Conservation (phyloP, 164 flowering plant species). For the Hamamelis virginiana region DNA sequence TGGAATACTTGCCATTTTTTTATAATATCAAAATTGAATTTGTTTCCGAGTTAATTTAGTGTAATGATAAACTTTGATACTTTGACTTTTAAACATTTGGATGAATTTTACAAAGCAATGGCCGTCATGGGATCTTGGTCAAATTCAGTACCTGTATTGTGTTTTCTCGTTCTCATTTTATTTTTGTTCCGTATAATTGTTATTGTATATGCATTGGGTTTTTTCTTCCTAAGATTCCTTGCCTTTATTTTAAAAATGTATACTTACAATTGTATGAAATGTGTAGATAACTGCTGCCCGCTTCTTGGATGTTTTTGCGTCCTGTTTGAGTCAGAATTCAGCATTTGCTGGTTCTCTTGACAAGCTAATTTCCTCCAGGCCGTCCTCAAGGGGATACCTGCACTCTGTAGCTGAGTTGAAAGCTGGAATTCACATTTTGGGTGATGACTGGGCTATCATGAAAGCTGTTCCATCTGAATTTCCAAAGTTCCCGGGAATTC, state of each 20-base stretch:
- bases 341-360: slow-evolving; percentile 81
- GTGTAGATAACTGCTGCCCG: slow-evolving; percentile 63
- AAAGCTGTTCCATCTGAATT: slow-evolving; percentile 20
- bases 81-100: too few relatives aligned
- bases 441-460: slow-evolving; percentile 10
- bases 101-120: too few relatives aligned
- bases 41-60: too few relatives aligned
- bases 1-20: too few relatives aligned
- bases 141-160: neutral
- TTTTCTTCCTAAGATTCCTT: neutral
- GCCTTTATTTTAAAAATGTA: neutral
- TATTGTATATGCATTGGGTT: neutral
- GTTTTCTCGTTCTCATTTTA: neutral
- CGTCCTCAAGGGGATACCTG: slow-evolving; percentile 68
- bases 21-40: too few relatives aligned
- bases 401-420: slow-evolving; percentile 71
- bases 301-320: slow-evolving; percentile 63
- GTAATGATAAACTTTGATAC: too few relatives aligned
- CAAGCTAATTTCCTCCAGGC: slow-evolving; percentile 46
- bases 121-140: neutral
- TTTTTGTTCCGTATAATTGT: neutral
- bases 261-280: slow-evolving; percentile 1
- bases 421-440: slow-evolving; percentile 20
- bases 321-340: slow-evolving; percentile 75
- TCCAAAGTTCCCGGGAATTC: slow-evolving; percentile 15